A percentile compares a stretch with the other conserved stretches of the same genome.
phyloP scores from a whole-genome alignment of 371 early-diverging fungal species.

The Apophysomyces elegans region DNA sequence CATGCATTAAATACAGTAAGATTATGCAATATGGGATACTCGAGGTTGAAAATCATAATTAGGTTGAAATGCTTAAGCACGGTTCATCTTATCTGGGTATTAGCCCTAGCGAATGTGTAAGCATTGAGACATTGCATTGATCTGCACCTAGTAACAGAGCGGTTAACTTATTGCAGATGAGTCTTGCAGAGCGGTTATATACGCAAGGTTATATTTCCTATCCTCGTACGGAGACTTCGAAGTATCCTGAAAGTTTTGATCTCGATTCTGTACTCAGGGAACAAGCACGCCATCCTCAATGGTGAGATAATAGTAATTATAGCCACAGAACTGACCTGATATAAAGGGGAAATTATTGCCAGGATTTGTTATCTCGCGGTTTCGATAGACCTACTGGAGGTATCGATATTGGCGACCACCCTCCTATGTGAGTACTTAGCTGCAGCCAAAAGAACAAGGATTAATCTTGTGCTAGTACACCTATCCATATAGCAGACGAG shows the following conservation, averaged over 20 bases:
- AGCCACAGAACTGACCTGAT: not conserved
- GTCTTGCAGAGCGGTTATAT: slow-evolving; percentile 57
- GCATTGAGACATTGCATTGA: not conserved
- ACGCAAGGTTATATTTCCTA: slow-evolving; percentile 72
- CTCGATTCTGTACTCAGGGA: slow-evolving; percentile 43
- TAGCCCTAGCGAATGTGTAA: slow-evolving; percentile 54
- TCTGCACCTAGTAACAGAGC: too few relatives aligned
- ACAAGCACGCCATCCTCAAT: slow-evolving; percentile 43
- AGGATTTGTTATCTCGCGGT: slow-evolving; percentile 34
- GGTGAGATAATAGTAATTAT: slow-evolving; percentile 23
- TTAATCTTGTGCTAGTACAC: slow-evolving; percentile 35
- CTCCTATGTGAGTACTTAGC: slow-evolving; percentile 39
- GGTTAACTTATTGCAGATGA: slow-evolving; percentile 37
- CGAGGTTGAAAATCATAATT: not conserved
- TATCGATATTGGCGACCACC: slow-evolving; percentile 55
- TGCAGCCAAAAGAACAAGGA: not conserved
- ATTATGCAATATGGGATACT: not conserved
- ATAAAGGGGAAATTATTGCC: slow-evolving; percentile 37
- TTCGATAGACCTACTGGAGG: slow-evolving; percentile 52
- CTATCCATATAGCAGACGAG: slow-evolving; percentile 52
- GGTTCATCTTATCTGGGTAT: slow-evolving; percentile 53
- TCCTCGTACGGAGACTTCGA: slow-evolving; percentile 79
- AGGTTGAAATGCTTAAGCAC: slow-evolving; percentile 54
- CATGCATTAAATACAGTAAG: slow-evolving; percentile 57
- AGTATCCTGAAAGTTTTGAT: slow-evolving; percentile 66